Evolutionary conservation across 148 eudicot genomes (phyloP).

Genomic region (Heliamphora exappendiculata): DNA sequence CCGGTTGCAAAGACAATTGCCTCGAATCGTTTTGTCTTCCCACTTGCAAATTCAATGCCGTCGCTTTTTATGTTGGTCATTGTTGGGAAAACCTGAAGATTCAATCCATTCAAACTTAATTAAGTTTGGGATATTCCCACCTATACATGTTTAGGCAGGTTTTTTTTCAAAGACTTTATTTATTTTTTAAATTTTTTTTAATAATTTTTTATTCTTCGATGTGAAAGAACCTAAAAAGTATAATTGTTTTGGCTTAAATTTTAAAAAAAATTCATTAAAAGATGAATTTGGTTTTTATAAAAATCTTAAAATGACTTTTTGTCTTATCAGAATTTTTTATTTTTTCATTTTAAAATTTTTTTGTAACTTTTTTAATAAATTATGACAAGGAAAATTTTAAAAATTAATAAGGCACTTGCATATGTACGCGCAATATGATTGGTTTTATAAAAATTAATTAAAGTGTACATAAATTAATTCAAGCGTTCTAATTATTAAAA

Average conservation of each 20-base stretch:
- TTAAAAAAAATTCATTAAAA: background rate
- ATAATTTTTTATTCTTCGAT: background rate
- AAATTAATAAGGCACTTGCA: too few species aligned
- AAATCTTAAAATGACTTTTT: too few species aligned
- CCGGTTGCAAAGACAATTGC: slow-evolving; percentile 43
- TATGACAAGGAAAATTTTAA: too few species aligned
- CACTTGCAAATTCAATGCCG: slow-evolving; percentile 17
- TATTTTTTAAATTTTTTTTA: background rate
- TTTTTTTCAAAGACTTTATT: background rate
- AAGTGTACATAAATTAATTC: too few species aligned
- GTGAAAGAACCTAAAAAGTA: background rate
- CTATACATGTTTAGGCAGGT: too few species aligned
- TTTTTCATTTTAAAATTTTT: too few species aligned
- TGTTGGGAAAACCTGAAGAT: slow-evolving; percentile 23
- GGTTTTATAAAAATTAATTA: too few species aligned
- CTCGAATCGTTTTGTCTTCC: slow-evolving; percentile 16
- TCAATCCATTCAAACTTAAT: background rate
- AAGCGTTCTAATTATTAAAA: too few species aligned
- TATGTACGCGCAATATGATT: too few species aligned
- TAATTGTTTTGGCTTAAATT: background rate
- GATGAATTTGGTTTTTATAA: too few species aligned
- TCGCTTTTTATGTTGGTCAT: slow-evolving; percentile 16
- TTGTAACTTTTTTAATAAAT: too few species aligned
- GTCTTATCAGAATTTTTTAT: too few species aligned
- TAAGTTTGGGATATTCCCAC: background rate